phyloP scores from a whole-genome alignment of 2,329 filamentous ascomycete genomes.

The Botrytis aclada region DNA sequence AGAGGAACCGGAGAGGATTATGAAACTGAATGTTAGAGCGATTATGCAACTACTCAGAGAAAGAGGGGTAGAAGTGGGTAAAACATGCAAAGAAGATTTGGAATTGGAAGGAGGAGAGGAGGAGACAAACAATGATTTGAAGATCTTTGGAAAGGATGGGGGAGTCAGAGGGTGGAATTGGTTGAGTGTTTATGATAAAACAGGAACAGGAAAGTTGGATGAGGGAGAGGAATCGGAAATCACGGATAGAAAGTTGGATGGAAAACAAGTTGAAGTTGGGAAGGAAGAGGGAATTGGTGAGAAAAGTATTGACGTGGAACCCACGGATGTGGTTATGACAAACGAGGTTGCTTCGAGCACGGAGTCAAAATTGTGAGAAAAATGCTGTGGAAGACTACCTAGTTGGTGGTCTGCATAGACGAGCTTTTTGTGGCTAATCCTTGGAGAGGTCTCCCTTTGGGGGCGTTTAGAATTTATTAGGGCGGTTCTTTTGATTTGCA shows the following conservation, averaged over 20 bases:
- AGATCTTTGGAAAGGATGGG: constrained; percentile 30
- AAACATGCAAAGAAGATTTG: constrained; percentile 44
- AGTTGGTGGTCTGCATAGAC: not conserved
- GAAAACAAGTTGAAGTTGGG: not conserved
- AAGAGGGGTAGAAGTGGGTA: constrained; percentile 48
- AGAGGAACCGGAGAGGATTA: constrained; percentile 55
- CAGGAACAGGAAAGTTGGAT: constrained; percentile 12
- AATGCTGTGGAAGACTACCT: not conserved
- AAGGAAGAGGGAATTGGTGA: constrained; percentile 11
- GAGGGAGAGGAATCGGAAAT: constrained; percentile 23
- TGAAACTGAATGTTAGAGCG: constrained; percentile 58
- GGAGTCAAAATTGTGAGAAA: not conserved
- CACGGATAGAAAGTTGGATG: not conserved
- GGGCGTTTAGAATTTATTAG: not conserved
- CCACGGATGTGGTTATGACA: constrained; percentile 27
- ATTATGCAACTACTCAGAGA: constrained; percentile 54
- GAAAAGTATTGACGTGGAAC: constrained; percentile 17
- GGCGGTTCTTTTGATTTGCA: not conserved
- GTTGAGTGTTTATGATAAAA: constrained; percentile 25
- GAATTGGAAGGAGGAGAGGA: constrained; percentile 33
- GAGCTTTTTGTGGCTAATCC: not conserved
- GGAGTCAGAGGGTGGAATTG: constrained; percentile 36
- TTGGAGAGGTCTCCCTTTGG: not conserved
- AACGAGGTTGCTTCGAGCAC: constrained; percentile 18
- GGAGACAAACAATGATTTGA: constrained; percentile 28